Evolutionary conservation across 441 rosid species (phyloP).

Genomic region (Oxalis stricta): DNA sequence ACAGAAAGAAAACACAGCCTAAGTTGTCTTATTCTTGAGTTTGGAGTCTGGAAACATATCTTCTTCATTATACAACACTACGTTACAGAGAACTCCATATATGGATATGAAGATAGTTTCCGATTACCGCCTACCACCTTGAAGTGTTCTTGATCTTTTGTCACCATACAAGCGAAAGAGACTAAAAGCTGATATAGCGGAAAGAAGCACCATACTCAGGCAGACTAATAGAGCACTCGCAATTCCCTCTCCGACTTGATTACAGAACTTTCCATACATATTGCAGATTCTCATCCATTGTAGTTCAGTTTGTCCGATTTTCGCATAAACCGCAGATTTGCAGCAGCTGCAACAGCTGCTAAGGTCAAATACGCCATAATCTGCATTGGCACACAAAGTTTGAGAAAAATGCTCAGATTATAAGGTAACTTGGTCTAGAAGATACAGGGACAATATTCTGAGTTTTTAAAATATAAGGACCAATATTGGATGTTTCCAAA

Average conservation of each 20-base stretch:
- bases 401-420: background rate
- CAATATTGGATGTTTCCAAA: background rate
- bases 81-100: too few relatives aligned
- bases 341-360: slow-evolving; percentile 63
- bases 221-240: slow-evolving; percentile 38
- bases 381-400: slow-evolving; percentile 31
- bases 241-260: slow-evolving; percentile 51
- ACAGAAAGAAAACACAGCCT: too few relatives aligned
- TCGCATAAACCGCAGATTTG: slow-evolving; percentile 53
- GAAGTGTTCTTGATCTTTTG: slow-evolving; percentile 18
- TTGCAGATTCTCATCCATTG: slow-evolving; percentile 81
- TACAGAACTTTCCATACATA: slow-evolving; percentile 70
- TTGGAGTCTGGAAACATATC: too few relatives aligned
- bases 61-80: too few relatives aligned
- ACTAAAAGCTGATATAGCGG: slow-evolving; percentile 61
- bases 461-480: too few relatives aligned
- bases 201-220: slow-evolving; percentile 38
- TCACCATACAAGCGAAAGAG: slow-evolving; percentile 70
- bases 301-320: slow-evolving; percentile 51
- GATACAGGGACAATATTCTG: background rate
- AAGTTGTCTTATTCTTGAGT: too few relatives aligned
- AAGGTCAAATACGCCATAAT: slow-evolving; percentile 55
- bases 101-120: too few relatives aligned
- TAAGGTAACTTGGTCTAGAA: background rate
- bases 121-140: slow-evolving; percentile 30